These are phyloP conservation scores for Cercospora janseana DNA, from an alignment of 2,329 filamentous ascomycete genomes.

Conservation along the genomic window DNA sequence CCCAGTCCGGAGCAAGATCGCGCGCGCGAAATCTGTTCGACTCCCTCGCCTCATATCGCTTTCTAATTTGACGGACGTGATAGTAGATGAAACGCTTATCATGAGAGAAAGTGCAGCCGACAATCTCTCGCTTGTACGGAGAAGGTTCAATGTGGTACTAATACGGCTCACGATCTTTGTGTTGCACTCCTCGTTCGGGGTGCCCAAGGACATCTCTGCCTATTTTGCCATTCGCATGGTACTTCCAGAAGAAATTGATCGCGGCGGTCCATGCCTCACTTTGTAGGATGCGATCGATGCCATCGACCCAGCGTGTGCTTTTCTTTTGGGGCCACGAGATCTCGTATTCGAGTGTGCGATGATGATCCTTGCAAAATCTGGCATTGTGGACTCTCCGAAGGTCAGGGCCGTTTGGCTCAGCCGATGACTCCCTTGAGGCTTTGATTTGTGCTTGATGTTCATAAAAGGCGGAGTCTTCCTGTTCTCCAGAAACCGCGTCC, in stretches of 20 bases:
- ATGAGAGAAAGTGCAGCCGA: not conserved
- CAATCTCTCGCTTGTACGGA: not conserved
- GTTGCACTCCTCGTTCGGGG: not conserved
- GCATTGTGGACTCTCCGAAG: not conserved
- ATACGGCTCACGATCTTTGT: not conserved
- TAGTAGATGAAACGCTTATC: slow-evolving; percentile 1
- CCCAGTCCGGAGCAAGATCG: not conserved
- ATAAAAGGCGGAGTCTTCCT: not conserved
- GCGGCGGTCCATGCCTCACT: not conserved
- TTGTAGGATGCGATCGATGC: not conserved
- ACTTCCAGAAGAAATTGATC: slow-evolving; percentile 4
- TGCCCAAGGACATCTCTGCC: not conserved
- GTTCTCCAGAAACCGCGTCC: not conserved
- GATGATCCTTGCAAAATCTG: not conserved
- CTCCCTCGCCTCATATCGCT: not conserved
- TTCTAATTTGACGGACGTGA: not conserved
- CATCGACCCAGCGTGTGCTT: not conserved
- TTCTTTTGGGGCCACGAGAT: not conserved
- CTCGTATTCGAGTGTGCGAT: slow-evolving; percentile 4
- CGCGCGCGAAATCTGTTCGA: not conserved
- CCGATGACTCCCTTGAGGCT: not conserved
- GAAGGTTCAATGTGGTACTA: slow-evolving; percentile 8
- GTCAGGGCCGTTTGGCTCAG: not conserved
- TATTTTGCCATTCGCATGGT: not conserved
- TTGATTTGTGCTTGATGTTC: no score